These are phyloP conservation scores for Paxillus rubicundulus DNA, from an alignment of 768 basidiomycete genomes.

Conservation along the genomic window DNA sequence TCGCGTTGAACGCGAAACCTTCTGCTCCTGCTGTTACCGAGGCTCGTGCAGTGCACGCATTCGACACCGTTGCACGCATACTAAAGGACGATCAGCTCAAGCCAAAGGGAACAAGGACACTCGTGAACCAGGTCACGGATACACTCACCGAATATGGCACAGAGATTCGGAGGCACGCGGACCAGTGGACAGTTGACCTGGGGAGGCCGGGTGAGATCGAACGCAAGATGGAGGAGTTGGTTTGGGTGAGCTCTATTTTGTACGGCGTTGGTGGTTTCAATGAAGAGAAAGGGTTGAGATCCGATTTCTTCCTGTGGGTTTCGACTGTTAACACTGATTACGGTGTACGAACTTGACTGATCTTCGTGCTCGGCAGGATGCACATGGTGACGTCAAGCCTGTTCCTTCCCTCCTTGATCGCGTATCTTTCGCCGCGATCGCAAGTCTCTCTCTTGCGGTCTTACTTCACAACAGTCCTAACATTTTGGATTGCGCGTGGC, in stretches of 20 bases:
- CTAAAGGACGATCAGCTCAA: slow-evolving; percentile 43
- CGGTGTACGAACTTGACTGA: not conserved
- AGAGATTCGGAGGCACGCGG: slow-evolving; percentile 21
- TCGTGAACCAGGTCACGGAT: slow-evolving; percentile 17
- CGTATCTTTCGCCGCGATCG: slow-evolving; percentile 12
- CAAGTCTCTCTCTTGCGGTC: slow-evolving; percentile 29
- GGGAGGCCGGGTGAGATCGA: slow-evolving; percentile 37
- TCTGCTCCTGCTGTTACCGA: not conserved
- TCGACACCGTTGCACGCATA: slow-evolving; percentile 54
- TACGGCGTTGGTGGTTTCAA: slow-evolving; percentile 57
- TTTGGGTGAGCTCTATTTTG: slow-evolving; percentile 52
- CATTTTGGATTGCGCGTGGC: slow-evolving; percentile 31
- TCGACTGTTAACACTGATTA: not conserved
- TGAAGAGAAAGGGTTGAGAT: slow-evolving; percentile 45
- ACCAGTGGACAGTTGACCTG: slow-evolving; percentile 43
- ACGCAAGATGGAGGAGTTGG: slow-evolving; percentile 62
- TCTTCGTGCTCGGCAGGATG: slow-evolving; percentile 13
- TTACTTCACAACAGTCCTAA: slow-evolving; percentile 23
- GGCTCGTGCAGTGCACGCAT: slow-evolving; percentile 28
- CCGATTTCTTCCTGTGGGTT: slow-evolving; percentile 51
- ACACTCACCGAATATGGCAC: not conserved
- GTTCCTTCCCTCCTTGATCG: slow-evolving; percentile 28
- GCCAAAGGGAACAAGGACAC: slow-evolving; percentile 8
- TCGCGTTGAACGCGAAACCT: slow-evolving; percentile 6
- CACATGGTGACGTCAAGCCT: slow-evolving; percentile 31